phyloP scores from a whole-genome alignment of 225 moss, liverwort and hornwort species.

The Neckera pumila region DNA sequence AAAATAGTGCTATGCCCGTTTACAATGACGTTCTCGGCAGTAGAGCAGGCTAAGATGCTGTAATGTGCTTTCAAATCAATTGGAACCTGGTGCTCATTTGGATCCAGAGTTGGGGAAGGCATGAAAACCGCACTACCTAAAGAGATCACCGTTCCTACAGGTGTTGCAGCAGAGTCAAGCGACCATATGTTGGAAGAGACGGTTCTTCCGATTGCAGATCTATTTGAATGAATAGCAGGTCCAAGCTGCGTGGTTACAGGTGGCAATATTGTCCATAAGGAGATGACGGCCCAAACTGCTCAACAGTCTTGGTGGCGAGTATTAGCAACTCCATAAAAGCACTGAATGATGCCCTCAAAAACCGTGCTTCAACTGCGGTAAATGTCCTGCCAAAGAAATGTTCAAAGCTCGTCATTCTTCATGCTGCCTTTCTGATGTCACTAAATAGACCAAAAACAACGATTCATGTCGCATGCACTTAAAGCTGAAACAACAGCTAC shows the following conservation, averaged over 20 bases:
- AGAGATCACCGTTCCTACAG: background rate
- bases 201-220: background rate
- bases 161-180: background rate
- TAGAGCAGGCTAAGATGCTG: background rate
- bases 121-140: background rate
- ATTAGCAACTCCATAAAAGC: slow-evolving; percentile 72
- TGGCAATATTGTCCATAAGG: slow-evolving; percentile 11
- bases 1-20: background rate
- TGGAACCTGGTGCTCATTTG: background rate
- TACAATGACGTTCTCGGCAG: background rate
- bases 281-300: slow-evolving; percentile 59
- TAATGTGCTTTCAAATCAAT: background rate
- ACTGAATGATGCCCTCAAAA: slow-evolving; percentile 61
- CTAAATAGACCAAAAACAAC: background rate
- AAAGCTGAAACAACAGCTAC: background rate
- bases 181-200: background rate
- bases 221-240: background rate
- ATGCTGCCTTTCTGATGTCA: background rate
- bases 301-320: slow-evolving; percentile 51
- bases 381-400: slow-evolving; percentile 26
- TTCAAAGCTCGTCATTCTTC: background rate
- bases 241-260: background rate
- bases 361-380: slow-evolving; percentile 59
- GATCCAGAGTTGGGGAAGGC: background rate
- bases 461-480: background rate